Evolutionary conservation across 768 basidiomycete genomes (phyloP).

Genomic region (Lyophyllum shimeji): DNA sequence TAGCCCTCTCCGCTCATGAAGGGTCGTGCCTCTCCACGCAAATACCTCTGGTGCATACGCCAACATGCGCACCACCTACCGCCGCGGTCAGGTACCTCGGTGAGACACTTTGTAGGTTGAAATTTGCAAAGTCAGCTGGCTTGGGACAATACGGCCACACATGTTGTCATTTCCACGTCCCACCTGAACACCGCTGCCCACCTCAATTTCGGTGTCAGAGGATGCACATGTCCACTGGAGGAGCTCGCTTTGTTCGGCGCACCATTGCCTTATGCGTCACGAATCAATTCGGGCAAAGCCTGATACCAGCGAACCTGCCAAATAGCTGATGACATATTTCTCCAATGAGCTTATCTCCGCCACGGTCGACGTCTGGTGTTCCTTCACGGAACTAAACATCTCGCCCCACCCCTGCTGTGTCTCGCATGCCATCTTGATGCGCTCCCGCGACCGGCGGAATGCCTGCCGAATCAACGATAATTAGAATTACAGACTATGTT

Average conservation of each 20-base stretch:
- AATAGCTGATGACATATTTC: conserved; percentile 12
- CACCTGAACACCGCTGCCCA: conserved; percentile 3
- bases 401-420: neutral
- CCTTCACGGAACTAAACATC: neutral
- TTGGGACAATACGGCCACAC: neutral
- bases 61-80: conserved; percentile 1
- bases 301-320: conserved; percentile 10
- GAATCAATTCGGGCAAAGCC: conserved; percentile 2
- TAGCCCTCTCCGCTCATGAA: conserved; percentile 9
- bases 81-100: conserved; percentile 8
- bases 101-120: neutral
- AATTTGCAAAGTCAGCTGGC: conserved; percentile 7
- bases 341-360: conserved; percentile 13
- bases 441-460: neutral
- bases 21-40: neutral
- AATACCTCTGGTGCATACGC: neutral
- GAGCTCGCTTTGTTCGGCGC: conserved; percentile 3
- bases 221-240: conserved; percentile 1
- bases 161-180: conserved; percentile 1
- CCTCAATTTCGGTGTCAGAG: neutral
- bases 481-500: neutral
- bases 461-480: neutral
- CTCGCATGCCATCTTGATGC: neutral
- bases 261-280: conserved; percentile 11
- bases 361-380: neutral